A percentile compares a stretch with the other conserved stretches of the same genome.
These are phyloP conservation scores for Apophysomyces sp. DNA, from an alignment of 371 early-diverging fungal species.

Conservation along the genomic window DNA sequence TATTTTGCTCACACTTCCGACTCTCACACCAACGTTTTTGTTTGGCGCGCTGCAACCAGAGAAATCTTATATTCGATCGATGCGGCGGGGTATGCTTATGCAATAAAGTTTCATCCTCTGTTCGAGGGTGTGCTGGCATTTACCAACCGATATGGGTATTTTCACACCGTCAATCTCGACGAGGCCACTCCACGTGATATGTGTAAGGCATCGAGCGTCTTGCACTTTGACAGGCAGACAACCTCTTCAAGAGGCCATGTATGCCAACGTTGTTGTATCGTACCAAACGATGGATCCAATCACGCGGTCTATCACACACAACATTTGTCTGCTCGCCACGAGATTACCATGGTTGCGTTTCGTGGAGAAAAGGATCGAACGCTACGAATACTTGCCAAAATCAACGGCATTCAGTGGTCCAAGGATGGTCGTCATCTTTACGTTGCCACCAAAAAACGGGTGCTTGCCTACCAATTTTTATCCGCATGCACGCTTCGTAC, in stretches of 20 bases:
- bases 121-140: slow-evolving; percentile 56
- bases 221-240: slow-evolving; percentile 9
- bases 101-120: slow-evolving; percentile 55
- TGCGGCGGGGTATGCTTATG: slow-evolving; percentile 50
- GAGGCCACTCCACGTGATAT: slow-evolving; percentile 8
- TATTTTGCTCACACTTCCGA: slow-evolving; percentile 64
- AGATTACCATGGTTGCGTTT: slow-evolving; percentile 60
- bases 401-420: slow-evolving; percentile 62
- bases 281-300: not conserved
- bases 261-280: not conserved
- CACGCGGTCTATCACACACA: slow-evolving; percentile 13
- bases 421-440: slow-evolving; percentile 51
- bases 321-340: slow-evolving; percentile 36
- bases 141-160: slow-evolving; percentile 58
- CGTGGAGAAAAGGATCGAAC: slow-evolving; percentile 50
- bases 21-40: slow-evolving; percentile 39
- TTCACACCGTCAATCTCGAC: slow-evolving; percentile 55
- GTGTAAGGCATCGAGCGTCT: slow-evolving; percentile 9
- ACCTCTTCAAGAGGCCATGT: slow-evolving; percentile 1
- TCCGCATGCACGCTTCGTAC: slow-evolving; percentile 5
- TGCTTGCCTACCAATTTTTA: slow-evolving; percentile 51
- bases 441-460: slow-evolving; percentile 56
- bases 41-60: slow-evolving; percentile 50
- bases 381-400: slow-evolving; percentile 54
- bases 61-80: slow-evolving; percentile 44